Evolutionary conservation across 176 grass and related monocot species (phyloP), one percentile per base, ranked within the genome.

Genomic region (Juncus effusus): DNA sequence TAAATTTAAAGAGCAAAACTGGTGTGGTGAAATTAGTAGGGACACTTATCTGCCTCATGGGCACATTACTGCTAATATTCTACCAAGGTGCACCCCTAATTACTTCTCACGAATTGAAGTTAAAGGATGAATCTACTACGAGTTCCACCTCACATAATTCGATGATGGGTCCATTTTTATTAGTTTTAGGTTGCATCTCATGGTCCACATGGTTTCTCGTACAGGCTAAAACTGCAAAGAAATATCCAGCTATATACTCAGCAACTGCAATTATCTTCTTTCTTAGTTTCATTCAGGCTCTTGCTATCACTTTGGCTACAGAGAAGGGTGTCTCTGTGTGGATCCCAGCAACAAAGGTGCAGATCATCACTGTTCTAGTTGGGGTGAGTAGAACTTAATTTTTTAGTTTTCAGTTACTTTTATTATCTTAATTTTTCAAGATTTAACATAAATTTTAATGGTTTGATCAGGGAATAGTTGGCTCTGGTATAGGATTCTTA

Each of bases 201-300:
- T 90, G 84, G 41, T 89, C 94, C 2, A 82, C 77, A 16, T 99
- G 94, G 94, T 99, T 93, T 72, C 75, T 91, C 3, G 42, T 99
- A 10, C 88, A 99, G 42, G 78, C 78, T 5, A 81, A 77, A 50
- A 76, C 92, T 2, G 47, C 77, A 42, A 80, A 55, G 8, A 99
- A 99, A 81, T 93, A 99, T 68, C 94, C 88, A 3, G 76, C 84
- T 13, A 71, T 99, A 40, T 99, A 99, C 78, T 99, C 94, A 0
- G 72, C 77, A 78, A 99, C 90, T 49, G 83, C 85, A 0, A 59
- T 99, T 67, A 84, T 91, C 67, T 90, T 84, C 61, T 63, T 81
- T 13, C 28, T 99, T 36, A 84, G 88, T 59, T 99, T 99, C 81
- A 54, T 99, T 60, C 94, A 93, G 75, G 88, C 87, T 1, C 71